Percentiles rank a stretch among this genome's conserved stretches.
Conservation (phyloP, 208 protist genomes). For the Trichomonas tenax region DNA sequence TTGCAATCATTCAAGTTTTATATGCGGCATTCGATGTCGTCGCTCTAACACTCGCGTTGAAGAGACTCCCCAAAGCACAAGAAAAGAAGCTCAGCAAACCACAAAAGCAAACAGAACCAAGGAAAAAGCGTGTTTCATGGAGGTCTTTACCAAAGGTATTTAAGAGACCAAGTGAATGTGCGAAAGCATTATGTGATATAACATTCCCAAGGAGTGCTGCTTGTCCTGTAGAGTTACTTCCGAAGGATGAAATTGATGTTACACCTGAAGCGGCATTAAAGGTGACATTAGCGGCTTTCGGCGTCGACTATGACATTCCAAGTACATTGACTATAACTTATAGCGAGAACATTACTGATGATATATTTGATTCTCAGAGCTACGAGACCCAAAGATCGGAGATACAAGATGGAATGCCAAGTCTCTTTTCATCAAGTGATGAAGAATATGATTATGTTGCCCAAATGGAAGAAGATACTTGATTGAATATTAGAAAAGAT, state of each 20-base stretch:
- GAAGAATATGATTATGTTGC: not conserved
- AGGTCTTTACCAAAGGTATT: not conserved
- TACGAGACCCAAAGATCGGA: not conserved
- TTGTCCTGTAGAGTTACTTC: not conserved
- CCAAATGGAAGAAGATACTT: not conserved
- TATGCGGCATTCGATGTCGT: conserved; percentile 14
- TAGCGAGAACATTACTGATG: not conserved
- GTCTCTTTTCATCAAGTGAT: not conserved
- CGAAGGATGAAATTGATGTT: not conserved
- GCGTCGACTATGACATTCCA: not conserved
- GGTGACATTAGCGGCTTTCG: not conserved
- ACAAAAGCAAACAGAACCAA: not conserved
- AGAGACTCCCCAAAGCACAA: not conserved
- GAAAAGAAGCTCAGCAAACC: not conserved
- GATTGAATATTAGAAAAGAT: too few species aligned
- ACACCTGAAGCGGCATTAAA: not conserved
- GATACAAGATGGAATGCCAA: not conserved
- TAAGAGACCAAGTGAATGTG: not conserved
- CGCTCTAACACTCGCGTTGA: not conserved
- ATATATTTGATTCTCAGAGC: not conserved
- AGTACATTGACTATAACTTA: not conserved
- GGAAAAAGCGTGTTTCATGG: not conserved
- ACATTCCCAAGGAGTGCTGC: not conserved
- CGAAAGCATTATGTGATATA: not conserved
- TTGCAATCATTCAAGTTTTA: not conserved